Evolutionary conservation across 2,329 filamentous ascomycete genomes (phyloP).

Genomic region (Stagonosporopsis cucurbitacearum): DNA sequence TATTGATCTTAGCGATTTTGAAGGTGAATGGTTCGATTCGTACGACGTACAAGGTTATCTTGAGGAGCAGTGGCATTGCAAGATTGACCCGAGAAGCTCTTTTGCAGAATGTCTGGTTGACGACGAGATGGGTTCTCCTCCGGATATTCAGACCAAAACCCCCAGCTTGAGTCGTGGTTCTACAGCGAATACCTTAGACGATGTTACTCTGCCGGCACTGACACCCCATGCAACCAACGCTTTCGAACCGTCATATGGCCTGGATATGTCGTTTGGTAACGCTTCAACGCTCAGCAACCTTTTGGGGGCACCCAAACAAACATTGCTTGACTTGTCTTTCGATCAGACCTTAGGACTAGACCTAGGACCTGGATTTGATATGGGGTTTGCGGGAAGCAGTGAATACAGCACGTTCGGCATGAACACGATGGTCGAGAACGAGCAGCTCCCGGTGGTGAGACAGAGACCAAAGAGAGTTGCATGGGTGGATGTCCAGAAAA

Average conservation of each 20-base stretch:
- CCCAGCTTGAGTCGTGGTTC: conserved; percentile 5
- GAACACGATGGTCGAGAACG: conserved; percentile 25
- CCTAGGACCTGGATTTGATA: conserved; percentile 38
- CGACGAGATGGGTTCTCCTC: conserved; percentile 22
- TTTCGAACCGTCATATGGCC: conserved; percentile 27
- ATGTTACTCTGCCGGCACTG: background rate
- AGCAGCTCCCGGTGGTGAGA: conserved; percentile 25
- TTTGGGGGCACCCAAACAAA: conserved; percentile 19
- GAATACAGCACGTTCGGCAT: conserved; percentile 21
- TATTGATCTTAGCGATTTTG: conserved; percentile 66
- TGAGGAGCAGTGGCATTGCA: conserved; percentile 63
- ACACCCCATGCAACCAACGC: background rate
- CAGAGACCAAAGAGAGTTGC: conserved; percentile 46
- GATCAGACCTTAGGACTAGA: conserved; percentile 45
- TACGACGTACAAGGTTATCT: conserved; percentile 80
- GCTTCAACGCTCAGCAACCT: conserved; percentile 3
- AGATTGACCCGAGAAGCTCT: conserved; percentile 66
- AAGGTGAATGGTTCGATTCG: conserved; percentile 78
- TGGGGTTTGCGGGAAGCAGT: conserved; percentile 21
- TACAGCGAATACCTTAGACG: conserved; percentile 7
- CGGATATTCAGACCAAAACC: conserved; percentile 16
- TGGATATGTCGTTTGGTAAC: conserved; percentile 30
- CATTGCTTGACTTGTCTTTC: conserved; percentile 30
- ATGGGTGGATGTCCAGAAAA: conserved; percentile 52
- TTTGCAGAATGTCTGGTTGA: conserved; percentile 59